Percentiles rank a stretch among this genome's conserved stretches.
These are phyloP conservation scores for Colletotrichum euphorbiae DNA, from an alignment of 2,329 filamentous ascomycete species.

Conservation along the genomic window DNA sequence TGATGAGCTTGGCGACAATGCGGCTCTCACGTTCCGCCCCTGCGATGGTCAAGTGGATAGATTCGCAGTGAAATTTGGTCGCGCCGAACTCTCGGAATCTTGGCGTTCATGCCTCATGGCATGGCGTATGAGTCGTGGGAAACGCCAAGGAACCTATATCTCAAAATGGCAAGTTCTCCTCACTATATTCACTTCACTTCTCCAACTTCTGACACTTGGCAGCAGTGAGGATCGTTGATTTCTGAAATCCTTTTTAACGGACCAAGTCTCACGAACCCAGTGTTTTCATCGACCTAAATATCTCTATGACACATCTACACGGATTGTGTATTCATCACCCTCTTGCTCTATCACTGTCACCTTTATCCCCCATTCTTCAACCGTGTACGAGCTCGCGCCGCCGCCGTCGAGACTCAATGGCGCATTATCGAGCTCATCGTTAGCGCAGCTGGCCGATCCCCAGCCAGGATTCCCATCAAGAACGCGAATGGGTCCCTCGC, in stretches of 20 bases:
- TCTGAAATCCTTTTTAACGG: background rate
- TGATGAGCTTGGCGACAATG: no score
- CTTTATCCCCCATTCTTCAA: conserved; percentile 3
- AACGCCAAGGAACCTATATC: background rate
- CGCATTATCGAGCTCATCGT: conserved; percentile 48
- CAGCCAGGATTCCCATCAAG: conserved; percentile 48
- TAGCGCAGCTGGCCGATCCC: conserved; percentile 43
- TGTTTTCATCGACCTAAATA: background rate
- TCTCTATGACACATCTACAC: background rate
- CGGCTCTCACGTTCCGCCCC: no score
- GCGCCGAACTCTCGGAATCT: no score
- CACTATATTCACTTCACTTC: background rate
- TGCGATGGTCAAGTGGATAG: no score
- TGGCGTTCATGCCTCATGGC: conserved; percentile 11
- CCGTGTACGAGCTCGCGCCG: background rate
- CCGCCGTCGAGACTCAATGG: conserved; percentile 41
- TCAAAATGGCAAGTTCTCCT: background rate
- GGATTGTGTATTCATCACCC: conserved; percentile 24
- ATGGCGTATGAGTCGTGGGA: background rate
- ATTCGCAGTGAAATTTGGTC: no score
- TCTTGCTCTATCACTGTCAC: conserved; percentile 9
- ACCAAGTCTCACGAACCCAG: background rate
- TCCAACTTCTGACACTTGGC: conserved; percentile 1
- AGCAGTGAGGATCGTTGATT: background rate
- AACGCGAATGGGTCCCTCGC: conserved; percentile 48